Conservation (phyloP, 352 stramenopile species). For the Pythium aristosporum region DNA sequence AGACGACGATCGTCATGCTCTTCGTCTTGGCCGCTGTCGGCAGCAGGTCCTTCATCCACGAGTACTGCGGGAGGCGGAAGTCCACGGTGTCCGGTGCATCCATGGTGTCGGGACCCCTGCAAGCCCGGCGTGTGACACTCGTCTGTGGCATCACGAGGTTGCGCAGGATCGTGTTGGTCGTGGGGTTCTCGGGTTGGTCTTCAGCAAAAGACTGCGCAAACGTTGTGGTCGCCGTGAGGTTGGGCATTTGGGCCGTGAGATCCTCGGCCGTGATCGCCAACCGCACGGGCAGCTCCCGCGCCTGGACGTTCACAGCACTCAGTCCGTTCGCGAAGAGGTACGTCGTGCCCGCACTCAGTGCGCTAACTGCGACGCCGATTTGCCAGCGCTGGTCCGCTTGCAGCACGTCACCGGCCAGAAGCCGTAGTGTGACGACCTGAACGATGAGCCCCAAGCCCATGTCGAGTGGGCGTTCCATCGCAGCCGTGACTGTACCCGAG, state of each 20-base stretch:
- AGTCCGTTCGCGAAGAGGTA: neutral
- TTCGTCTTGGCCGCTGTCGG: neutral
- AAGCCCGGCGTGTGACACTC: neutral
- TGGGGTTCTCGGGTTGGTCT: neutral
- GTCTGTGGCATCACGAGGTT: constrained; percentile 6
- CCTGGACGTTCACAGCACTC: constrained; percentile 2
- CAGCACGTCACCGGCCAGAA: neutral
- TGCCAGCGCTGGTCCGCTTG: neutral
- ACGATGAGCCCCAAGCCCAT: neutral
- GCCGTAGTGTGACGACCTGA: neutral
- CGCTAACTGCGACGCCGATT: neutral
- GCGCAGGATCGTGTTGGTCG: constrained; percentile 13
- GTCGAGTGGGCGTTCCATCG: neutral
- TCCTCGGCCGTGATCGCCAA: constrained; percentile 5
- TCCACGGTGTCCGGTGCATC: neutral
- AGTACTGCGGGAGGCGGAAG: neutral
- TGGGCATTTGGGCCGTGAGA: neutral
- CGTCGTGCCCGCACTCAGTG: neutral
- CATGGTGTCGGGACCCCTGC: neutral
- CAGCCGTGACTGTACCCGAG: neutral
- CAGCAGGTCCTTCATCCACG: constrained; percentile 1
- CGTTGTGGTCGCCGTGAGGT: neutral
- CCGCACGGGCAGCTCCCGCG: constrained; percentile 2
- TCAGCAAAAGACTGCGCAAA: constrained; percentile 1
- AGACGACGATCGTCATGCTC: neutral